A percentile compares a stretch with the other conserved stretches of the same genome.
Conservation (phyloP, 306 rosid species). For the Ziziphus jujuba region DNA sequence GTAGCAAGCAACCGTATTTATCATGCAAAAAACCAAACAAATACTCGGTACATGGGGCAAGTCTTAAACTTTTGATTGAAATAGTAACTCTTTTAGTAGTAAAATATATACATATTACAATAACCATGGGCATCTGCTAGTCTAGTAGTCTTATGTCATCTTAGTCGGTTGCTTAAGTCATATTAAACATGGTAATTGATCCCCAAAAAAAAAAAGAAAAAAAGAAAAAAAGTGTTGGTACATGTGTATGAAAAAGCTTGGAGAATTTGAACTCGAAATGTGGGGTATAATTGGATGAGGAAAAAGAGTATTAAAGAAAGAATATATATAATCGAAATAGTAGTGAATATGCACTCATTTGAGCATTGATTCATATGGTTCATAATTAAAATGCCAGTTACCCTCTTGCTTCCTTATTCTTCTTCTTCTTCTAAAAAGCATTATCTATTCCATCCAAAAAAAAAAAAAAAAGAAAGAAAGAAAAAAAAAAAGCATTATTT, state of each 20-base stretch:
- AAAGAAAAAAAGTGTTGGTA: conserved; percentile 1
- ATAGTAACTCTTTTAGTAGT: too few species aligned
- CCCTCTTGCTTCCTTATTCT: background rate
- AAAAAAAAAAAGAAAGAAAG: too few species aligned
- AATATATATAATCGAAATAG: background rate
- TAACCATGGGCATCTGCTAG: too few species aligned
- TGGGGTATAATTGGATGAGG: conserved; percentile 5
- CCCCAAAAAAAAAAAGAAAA: background rate
- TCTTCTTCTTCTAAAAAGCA: background rate
- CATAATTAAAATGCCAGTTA: conserved; percentile 30
- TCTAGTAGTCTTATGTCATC: conserved; percentile 22
- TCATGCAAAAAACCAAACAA: too few species aligned
- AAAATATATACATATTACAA: too few species aligned
- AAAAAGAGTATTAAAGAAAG: background rate
- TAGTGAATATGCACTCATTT: conserved; percentile 39
- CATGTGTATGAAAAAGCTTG: background rate
- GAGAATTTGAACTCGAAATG: background rate
- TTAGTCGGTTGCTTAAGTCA: conserved; percentile 34
- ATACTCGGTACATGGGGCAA: too few species aligned
- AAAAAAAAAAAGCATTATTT: background rate
- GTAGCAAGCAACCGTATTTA: too few species aligned
- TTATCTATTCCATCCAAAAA: too few species aligned
- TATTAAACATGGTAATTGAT: background rate
- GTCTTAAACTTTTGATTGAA: too few species aligned
- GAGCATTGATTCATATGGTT: conserved; percentile 31